A percentile compares a stretch with the other conserved stretches of the same genome.
phyloP scores from a whole-genome alignment of 169 alveolate species.

The Plasmodium gaboni region DNA sequence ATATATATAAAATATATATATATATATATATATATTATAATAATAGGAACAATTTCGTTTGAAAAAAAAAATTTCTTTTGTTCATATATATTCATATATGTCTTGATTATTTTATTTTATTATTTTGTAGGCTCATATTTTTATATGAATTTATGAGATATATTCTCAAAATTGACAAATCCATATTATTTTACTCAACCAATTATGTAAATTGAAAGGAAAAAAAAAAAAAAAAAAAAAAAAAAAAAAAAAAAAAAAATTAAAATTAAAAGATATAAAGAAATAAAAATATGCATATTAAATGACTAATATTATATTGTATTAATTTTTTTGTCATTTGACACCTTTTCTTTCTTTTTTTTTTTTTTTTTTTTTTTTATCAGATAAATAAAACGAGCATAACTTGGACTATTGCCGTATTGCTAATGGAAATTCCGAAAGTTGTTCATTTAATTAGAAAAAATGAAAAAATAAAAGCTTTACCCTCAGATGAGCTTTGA shows the following conservation, averaged over 20 bases:
- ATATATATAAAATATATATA: no score
- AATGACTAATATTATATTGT: background rate
- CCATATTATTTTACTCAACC: slow-evolving; percentile 68
- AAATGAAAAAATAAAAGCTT: slow-evolving; percentile 11
- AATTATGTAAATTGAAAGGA: slow-evolving; percentile 58
- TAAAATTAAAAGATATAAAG: background rate
- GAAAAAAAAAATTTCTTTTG: no score
- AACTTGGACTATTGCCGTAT: slow-evolving; percentile 74
- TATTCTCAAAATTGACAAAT: slow-evolving; percentile 21
- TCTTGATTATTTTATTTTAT: no score
- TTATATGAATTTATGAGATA: slow-evolving; percentile 68
- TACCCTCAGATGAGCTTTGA: slow-evolving; percentile 58
- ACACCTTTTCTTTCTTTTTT: slow-evolving; percentile 8
- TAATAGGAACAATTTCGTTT: background rate
- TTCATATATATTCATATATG: no score
- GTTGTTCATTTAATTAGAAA: slow-evolving; percentile 49
- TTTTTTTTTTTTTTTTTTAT: background rate
- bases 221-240: slow-evolving; percentile 9
- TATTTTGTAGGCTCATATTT: slow-evolving; percentile 46
- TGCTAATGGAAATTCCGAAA: slow-evolving; percentile 60
- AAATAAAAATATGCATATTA: background rate
- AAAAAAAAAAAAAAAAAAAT: no score
- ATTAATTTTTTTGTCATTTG: background rate
- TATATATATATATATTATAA: no score
- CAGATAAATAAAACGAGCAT: slow-evolving; percentile 55